phyloP scores from a whole-genome alignment of 1,139 yeast genomes.

The Geotrichum phurueaensis region DNA sequence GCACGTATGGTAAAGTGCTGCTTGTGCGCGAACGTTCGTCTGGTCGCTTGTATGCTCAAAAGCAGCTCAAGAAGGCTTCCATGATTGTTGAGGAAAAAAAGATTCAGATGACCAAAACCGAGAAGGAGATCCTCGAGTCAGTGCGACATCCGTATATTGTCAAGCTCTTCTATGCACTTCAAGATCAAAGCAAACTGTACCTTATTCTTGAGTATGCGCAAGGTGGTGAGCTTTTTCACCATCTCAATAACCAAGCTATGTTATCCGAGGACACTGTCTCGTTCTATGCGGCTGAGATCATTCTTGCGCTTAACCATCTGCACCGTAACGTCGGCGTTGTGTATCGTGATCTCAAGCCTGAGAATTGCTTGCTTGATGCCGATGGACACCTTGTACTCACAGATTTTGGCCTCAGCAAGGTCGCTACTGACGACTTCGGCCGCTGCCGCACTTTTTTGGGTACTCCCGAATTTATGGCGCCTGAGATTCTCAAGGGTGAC shows the following conservation, averaged over 20 bases:
- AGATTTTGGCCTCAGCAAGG: constrained; percentile 86
- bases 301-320: constrained; percentile 71
- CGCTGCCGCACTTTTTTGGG: constrained; percentile 81
- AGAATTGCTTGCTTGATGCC: constrained; percentile 76
- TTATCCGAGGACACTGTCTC: constrained; percentile 74
- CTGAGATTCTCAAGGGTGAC: constrained; percentile 79
- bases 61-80: constrained; percentile 77
- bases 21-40: constrained; percentile 63
- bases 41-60: constrained; percentile 76
- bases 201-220: constrained; percentile 78
- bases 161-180: constrained; percentile 80
- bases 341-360: constrained; percentile 89
- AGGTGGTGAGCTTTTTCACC: constrained; percentile 90
- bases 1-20: constrained; percentile 87
- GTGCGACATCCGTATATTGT: constrained; percentile 84
- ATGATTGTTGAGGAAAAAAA: constrained; percentile 47
- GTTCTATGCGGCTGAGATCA: constrained; percentile 79
- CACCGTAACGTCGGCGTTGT: constrained; percentile 79
- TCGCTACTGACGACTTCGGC: constrained; percentile 45
- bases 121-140: constrained; percentile 59
- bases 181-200: constrained; percentile 74
- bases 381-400: constrained; percentile 79
- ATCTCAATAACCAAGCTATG: constrained; percentile 75
- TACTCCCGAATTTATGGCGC: constrained; percentile 95
- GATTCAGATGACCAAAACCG: constrained; percentile 62